phyloP scores from a whole-genome alignment of 108 stramenopile genomes.

The Stephanodiscus triporus region DNA sequence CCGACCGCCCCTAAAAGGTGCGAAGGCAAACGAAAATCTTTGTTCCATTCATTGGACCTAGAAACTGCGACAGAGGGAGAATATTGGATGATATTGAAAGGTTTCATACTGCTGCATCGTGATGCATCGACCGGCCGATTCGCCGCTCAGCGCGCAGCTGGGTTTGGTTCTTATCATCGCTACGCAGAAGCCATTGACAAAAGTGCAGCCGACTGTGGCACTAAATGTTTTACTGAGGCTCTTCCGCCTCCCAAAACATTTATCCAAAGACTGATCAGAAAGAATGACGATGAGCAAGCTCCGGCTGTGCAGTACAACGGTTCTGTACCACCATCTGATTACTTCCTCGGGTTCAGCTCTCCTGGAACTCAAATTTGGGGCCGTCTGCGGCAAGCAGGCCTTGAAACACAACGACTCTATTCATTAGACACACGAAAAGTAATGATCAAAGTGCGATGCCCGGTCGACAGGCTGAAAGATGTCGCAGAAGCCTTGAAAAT shows the following conservation, averaged over 20 bases:
- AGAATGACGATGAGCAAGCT: constrained; percentile 47
- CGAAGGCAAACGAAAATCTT: constrained; percentile 62
- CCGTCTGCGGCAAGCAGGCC: constrained; percentile 83
- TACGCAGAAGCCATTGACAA: constrained; percentile 19
- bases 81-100: constrained; percentile 89
- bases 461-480: constrained; percentile 85
- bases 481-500: constrained; percentile 90
- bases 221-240: constrained; percentile 26
- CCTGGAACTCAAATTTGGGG: constrained; percentile 94
- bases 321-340: constrained; percentile 80
- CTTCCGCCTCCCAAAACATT: constrained; percentile 33
- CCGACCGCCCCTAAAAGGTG: constrained; percentile 20
- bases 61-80: constrained; percentile 90
- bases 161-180: constrained; percentile 68
- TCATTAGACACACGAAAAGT: constrained; percentile 75
- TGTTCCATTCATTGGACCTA: constrained; percentile 75
- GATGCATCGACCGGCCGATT: constrained; percentile 81
- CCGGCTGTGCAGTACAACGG: constrained; percentile 43
- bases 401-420: constrained; percentile 84
- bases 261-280: constrained; percentile 52
- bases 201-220: constrained; percentile 20
- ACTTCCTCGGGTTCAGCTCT: constrained; percentile 58
- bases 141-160: constrained; percentile 72
- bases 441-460: constrained; percentile 91
- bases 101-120: constrained; percentile 83